A percentile compares a stretch with the other conserved stretches of the same genome.
Evolutionary conservation across 164 flowering plant genomes (phyloP).

Genomic region (Cinnamomum micranthum): DNA sequence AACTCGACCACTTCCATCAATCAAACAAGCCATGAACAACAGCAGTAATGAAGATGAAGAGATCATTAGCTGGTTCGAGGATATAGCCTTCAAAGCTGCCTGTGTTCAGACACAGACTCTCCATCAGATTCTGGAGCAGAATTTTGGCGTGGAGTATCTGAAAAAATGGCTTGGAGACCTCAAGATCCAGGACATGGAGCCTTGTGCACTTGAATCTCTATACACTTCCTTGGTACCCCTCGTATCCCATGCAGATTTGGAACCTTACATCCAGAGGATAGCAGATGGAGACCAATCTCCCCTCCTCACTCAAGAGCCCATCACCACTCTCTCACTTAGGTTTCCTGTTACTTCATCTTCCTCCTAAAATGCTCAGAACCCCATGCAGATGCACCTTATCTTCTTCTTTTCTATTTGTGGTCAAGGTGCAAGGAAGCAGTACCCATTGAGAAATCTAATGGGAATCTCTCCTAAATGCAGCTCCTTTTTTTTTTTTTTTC

Average conservation of each 20-base stretch:
- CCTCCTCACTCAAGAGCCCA: constrained; percentile 63
- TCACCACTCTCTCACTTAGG: constrained; percentile 75
- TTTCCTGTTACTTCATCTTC: constrained; percentile 6
- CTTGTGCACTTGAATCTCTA: constrained; percentile 39
- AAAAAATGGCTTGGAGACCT: constrained; percentile 51
- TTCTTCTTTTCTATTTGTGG: background rate
- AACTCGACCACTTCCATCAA: constrained; percentile 1
- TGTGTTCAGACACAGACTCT: constrained; percentile 57
- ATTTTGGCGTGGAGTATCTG: constrained; percentile 62
- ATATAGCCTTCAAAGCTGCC: constrained; percentile 44
- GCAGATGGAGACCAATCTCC: constrained; percentile 70
- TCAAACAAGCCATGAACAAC: constrained; percentile 4
- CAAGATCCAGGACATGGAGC: constrained; percentile 45
- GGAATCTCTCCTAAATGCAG: background rate
- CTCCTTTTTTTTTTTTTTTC: too few species aligned
- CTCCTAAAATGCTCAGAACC: background rate
- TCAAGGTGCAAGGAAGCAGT: background rate
- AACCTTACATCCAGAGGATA: constrained; percentile 70
- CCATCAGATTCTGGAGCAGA: constrained; percentile 46
- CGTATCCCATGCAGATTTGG: constrained; percentile 62
- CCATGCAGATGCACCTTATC: background rate
- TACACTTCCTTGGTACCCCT: constrained; percentile 65
- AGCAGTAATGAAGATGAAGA: constrained; percentile 17
- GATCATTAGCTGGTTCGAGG: constrained; percentile 63
- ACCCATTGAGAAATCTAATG: background rate